Conservation (phyloP, 176 grass and related monocot species). For the Lolium multiflorum region DNA sequence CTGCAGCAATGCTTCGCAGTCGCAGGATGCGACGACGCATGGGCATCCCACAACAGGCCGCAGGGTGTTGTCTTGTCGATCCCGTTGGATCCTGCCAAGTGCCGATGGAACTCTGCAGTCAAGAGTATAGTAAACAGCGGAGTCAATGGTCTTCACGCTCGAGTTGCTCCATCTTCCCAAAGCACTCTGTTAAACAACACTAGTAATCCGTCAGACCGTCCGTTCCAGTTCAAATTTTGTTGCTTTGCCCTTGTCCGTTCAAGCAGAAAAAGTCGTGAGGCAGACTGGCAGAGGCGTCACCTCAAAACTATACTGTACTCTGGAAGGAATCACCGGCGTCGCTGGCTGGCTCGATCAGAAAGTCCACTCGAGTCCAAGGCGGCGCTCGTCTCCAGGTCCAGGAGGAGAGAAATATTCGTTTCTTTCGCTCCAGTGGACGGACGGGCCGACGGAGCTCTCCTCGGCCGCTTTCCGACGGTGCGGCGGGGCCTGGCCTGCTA, state of each 20-base stretch:
- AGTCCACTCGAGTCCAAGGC: conserved; percentile 29
- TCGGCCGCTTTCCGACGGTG: neutral
- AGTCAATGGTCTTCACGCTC: neutral
- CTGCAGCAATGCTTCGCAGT: neutral
- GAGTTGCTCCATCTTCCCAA: neutral
- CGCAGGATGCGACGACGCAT: neutral
- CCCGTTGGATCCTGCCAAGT: neutral
- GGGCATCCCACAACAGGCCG: neutral
- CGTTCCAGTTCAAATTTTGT: neutral
- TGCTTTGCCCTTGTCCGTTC: neutral
- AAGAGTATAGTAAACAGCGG: neutral
- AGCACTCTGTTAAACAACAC: neutral
- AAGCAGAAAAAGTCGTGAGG: conserved; percentile 22
- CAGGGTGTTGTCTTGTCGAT: conserved; percentile 2
- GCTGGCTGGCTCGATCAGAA: neutral
- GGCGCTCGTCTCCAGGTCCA: conserved; percentile 42
- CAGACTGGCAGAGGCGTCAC: neutral
- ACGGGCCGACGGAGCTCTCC: neutral
- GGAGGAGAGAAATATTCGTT: conserved; percentile 38
- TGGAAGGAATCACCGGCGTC: neutral
- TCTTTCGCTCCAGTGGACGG: conserved; percentile 13
- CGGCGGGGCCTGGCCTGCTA: too few species aligned
- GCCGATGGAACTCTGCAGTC: neutral
- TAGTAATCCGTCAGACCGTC: neutral
- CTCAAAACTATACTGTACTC: conserved; percentile 27